Conservation (phyloP, 768 basidiomycete species). For the Gelatoporia subvermispora region DNA sequence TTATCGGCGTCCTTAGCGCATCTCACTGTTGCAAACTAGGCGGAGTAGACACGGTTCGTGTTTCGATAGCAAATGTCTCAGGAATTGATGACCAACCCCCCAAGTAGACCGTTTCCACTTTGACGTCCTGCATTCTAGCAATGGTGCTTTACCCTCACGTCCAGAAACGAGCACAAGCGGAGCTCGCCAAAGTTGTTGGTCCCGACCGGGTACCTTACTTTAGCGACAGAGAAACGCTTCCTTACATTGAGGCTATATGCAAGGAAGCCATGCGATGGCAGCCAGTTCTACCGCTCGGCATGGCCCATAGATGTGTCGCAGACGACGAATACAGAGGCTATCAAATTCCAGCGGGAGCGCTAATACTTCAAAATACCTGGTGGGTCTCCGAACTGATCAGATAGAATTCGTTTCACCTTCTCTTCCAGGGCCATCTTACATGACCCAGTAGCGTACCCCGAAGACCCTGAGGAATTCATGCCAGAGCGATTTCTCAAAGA, state of each 20-base stretch:
- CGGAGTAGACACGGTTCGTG: constrained; percentile 16
- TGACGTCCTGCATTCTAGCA: constrained; percentile 9
- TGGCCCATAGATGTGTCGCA: background rate
- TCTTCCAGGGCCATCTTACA: too few species aligned
- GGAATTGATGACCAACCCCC: background rate
- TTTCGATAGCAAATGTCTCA: background rate
- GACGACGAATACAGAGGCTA: constrained; percentile 16
- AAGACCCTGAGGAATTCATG: too few species aligned
- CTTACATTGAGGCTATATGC: constrained; percentile 24
- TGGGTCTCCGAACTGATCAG: background rate
- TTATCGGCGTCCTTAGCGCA: too few species aligned
- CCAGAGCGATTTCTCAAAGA: too few species aligned
- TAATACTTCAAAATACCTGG: constrained; percentile 15
- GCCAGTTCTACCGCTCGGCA: constrained; percentile 1
- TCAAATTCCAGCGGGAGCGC: constrained; percentile 13
- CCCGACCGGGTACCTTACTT: constrained; percentile 19
- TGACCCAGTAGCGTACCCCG: too few species aligned
- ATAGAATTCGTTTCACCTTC: too few species aligned
- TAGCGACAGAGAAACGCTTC: constrained; percentile 14
- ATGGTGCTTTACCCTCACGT: constrained; percentile 19
- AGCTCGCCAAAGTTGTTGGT: constrained; percentile 31
- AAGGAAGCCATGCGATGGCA: constrained; percentile 19
- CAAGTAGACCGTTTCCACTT: constrained; percentile 26
- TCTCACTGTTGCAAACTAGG: background rate
- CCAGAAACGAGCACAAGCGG: constrained; percentile 25